Percentiles rank a stretch among this genome's conserved stretches.
Conservation (phyloP, 2,329 filamentous ascomycete species). For the Colletotrichum trifolii region DNA sequence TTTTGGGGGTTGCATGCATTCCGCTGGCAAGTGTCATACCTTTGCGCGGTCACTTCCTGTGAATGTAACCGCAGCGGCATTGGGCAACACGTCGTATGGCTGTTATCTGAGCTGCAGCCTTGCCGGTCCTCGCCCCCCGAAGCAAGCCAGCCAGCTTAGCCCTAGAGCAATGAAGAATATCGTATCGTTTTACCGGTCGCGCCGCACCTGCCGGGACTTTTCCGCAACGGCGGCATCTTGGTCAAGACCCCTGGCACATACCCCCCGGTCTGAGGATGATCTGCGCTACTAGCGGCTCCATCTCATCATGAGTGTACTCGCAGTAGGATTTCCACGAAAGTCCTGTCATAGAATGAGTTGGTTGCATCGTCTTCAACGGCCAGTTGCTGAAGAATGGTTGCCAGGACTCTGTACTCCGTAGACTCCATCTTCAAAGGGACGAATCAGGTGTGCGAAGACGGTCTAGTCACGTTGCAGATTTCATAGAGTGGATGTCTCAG, state of each 20-base stretch:
- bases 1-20: neutral
- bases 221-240: slow-evolving; percentile 3
- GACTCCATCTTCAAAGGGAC: neutral
- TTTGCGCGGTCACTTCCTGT: too few relatives aligned
- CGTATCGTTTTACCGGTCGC: neutral
- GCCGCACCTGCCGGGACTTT: slow-evolving; percentile 2
- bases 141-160: neutral
- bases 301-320: slow-evolving; percentile 4
- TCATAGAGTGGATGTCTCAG: slow-evolving; percentile 22
- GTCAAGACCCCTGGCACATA: slow-evolving; percentile 12
- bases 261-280: slow-evolving; percentile 15
- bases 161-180: neutral
- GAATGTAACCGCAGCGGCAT: too few relatives aligned
- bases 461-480: neutral
- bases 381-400: too few relatives aligned
- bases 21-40: neutral
- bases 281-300: slow-evolving; percentile 23
- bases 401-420: too few relatives aligned
- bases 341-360: neutral
- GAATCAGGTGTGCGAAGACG: neutral
- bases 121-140: neutral
- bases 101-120: neutral
- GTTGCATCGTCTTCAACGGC: neutral
- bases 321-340: neutral
- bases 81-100: too few relatives aligned